Conservation (phyloP, 2,329 filamentous ascomycete genomes). For the Penicillium frequentans region DNA sequence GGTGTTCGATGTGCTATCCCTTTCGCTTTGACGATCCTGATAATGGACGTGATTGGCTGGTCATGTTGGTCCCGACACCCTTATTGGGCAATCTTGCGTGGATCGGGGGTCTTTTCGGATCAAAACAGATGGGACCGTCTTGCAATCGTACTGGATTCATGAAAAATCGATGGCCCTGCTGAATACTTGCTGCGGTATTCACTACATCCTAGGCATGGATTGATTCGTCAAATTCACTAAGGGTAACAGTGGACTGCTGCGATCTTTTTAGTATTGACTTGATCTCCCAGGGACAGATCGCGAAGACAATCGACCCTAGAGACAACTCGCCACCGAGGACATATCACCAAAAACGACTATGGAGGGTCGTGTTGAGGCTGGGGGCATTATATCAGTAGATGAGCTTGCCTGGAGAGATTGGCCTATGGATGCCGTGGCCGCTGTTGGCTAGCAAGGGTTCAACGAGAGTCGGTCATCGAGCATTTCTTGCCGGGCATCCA, state of each 20-base stretch:
- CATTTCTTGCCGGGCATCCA: background rate
- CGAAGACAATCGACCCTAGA: background rate
- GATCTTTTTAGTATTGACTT: background rate
- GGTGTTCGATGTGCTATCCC: background rate
- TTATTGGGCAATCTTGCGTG: background rate
- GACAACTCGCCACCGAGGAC: background rate
- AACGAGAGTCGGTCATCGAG: background rate
- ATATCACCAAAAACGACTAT: background rate
- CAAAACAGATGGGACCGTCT: background rate
- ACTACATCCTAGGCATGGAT: background rate
- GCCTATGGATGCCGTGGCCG: background rate
- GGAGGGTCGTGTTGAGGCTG: background rate
- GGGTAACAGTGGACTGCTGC: background rate
- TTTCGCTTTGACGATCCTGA: background rate
- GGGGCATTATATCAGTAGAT: background rate
- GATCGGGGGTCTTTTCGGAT: background rate
- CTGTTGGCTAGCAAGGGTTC: background rate
- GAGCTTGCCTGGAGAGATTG: background rate
- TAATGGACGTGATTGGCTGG: background rate
- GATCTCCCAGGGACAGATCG: background rate
- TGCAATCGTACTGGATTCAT: background rate
- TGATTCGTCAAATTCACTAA: background rate
- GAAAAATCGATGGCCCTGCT: background rate
- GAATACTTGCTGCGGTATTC: background rate
- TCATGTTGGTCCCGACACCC: background rate